A percentile compares a stretch with the other conserved stretches of the same genome.
Conservation (phyloP, 1,139 yeast species). For the Protomyces arabidopsidicola region DNA sequence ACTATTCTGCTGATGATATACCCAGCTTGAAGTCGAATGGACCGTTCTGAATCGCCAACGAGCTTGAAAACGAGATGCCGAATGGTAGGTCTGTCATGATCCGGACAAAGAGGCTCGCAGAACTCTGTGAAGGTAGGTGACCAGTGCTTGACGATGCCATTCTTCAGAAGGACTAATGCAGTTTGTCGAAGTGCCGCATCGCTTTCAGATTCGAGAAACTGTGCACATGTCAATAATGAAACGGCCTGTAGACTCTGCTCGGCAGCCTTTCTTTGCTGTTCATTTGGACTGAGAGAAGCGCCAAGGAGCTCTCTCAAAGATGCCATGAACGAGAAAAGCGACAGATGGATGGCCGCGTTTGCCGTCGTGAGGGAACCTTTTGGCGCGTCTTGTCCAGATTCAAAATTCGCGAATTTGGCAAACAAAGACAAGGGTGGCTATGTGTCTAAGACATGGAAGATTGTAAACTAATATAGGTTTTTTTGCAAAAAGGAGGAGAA, state of each 20-base stretch:
- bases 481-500: no score
- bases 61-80: constrained; percentile 18
- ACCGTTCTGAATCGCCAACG: constrained; percentile 13
- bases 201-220: neutral
- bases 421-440: no score
- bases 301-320: neutral
- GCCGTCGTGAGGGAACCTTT: no score
- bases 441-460: no score
- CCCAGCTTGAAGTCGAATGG: constrained; percentile 25
- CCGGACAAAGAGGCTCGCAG: constrained; percentile 22
- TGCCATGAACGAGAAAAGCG: neutral
- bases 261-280: neutral
- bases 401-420: no score
- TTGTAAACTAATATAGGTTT: no score
- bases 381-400: no score
- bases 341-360: no score
- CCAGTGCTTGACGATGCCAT: constrained; percentile 29
- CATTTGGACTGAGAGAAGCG: neutral
- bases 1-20: constrained; percentile 29
- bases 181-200: constrained; percentile 8
- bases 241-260: neutral
- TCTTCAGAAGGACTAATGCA: constrained; percentile 28
- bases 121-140: constrained; percentile 27
- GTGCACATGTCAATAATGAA: neutral
- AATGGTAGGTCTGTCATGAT: constrained; percentile 18